Evolutionary conservation across 306 rosid genomes (phyloP).

Genomic region (Lablab purpureus): DNA sequence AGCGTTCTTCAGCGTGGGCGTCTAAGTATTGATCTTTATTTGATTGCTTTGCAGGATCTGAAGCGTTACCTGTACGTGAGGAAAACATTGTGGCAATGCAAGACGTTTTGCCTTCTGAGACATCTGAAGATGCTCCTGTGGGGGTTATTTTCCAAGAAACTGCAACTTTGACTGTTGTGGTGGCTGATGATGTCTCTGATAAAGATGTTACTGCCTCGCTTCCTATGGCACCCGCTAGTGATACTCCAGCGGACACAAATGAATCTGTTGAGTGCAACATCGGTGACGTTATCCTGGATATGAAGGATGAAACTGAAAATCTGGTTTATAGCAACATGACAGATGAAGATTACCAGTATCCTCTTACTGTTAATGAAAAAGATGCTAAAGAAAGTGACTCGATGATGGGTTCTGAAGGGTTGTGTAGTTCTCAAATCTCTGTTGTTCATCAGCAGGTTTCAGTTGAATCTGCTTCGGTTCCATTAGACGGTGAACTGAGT

Average conservation of each 20-base stretch:
- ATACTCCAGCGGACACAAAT: not conserved
- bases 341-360: not conserved
- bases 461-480: not conserved
- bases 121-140: not conserved
- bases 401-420: slow-evolving; percentile 8
- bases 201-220: not conserved
- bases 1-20: not conserved
- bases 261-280: not conserved
- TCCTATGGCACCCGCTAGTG: not conserved
- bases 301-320: not conserved
- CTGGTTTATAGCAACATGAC: not conserved
- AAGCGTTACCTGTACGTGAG: not conserved
- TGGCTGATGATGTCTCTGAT: not conserved
- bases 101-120: not conserved
- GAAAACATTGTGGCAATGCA: not conserved
- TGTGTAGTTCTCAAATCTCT: not conserved
- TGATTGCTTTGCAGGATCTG: not conserved
- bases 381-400: not conserved
- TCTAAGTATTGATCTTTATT: not conserved
- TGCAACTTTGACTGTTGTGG: not conserved
- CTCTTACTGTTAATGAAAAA: not conserved
- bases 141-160: not conserved
- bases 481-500: not conserved
- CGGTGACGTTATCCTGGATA: not conserved
- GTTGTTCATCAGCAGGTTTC: slow-evolving; percentile 3